phyloP scores from a whole-genome alignment of 2,329 filamentous ascomycete species.

The Fusarium zealandicum region DNA sequence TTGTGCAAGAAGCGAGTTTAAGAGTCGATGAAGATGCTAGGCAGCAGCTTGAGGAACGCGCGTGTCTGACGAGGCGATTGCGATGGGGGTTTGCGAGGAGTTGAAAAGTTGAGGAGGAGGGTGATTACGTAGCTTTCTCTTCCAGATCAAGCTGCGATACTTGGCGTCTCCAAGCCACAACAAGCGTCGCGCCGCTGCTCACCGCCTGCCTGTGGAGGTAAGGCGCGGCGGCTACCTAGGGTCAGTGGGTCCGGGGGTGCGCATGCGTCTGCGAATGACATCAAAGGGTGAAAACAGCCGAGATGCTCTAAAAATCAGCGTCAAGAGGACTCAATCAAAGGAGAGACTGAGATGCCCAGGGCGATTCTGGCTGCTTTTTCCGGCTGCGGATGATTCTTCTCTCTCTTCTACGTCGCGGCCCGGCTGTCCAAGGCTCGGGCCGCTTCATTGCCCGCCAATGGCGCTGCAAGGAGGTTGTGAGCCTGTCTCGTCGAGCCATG shows the following conservation, averaged over 20 bases:
- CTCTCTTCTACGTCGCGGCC: constrained; percentile 34
- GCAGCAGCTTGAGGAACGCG: constrained; percentile 35
- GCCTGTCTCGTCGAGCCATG: constrained; percentile 25
- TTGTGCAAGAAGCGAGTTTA: constrained; percentile 6
- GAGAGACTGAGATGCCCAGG: constrained; percentile 28
- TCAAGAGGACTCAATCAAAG: constrained; percentile 12
- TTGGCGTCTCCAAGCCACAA: too few relatives aligned
- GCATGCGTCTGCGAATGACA: constrained; percentile 23
- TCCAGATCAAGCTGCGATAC: constrained; percentile 13
- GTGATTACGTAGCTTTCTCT: constrained; percentile 32
- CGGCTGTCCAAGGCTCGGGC: constrained; percentile 29
- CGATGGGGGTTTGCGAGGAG: constrained; percentile 32
- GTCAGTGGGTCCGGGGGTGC: constrained; percentile 8
- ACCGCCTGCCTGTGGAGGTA: not conserved
- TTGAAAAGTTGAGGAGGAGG: constrained; percentile 36
- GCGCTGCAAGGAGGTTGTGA: constrained; percentile 23
- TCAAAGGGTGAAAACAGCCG: constrained; percentile 25
- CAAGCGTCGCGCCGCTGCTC: too few relatives aligned
- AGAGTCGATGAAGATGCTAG: constrained; percentile 24
- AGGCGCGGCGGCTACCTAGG: not conserved
- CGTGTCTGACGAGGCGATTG: constrained; percentile 29
- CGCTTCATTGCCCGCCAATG: constrained; percentile 35
- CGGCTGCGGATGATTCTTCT: constrained; percentile 36
- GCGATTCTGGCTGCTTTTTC: constrained; percentile 7
- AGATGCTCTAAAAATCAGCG: constrained; percentile 24